Percentiles rank a stretch among this genome's conserved stretches.
Conservation (phyloP, 164 flowering plant genomes). For the Aristolochia fimbriata region DNA sequence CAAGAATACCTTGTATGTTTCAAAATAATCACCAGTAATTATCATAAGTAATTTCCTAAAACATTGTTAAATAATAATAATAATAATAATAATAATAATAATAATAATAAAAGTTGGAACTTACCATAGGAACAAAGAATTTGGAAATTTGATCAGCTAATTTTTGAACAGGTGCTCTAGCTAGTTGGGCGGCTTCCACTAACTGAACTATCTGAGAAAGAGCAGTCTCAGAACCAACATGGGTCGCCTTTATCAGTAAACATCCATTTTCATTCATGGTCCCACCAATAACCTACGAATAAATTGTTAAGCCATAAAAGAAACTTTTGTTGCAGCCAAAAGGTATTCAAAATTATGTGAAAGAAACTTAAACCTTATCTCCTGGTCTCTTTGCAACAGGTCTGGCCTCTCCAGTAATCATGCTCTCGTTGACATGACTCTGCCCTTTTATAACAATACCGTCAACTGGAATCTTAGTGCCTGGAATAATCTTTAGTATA, state of each 20-base stretch:
- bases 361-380: constrained; percentile 30
- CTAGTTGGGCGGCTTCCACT: constrained; percentile 93
- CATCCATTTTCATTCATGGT: constrained; percentile 86
- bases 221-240: constrained; percentile 91
- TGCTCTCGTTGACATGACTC: constrained; percentile 90
- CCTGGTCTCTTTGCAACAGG: constrained; percentile 71
- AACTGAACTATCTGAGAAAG: constrained; percentile 89
- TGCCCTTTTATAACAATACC: constrained; percentile 81
- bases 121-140: constrained; percentile 79
- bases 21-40: background rate
- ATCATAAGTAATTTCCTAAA: background rate
- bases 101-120: constrained; percentile 13
- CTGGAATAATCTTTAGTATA: constrained; percentile 77
- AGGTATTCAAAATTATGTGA: too few species aligned
- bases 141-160: constrained; percentile 79
- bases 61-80: background rate
- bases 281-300: constrained; percentile 60
- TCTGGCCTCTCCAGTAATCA: constrained; percentile 91
- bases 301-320: too few species aligned
- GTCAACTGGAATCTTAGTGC: constrained; percentile 80
- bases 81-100: too few species aligned
- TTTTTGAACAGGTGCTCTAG: constrained; percentile 87
- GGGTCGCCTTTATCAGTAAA: constrained; percentile 73
- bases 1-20: background rate
- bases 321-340: too few species aligned